phyloP scores from a whole-genome alignment of 257 asterid genomes.

The Anisodus acutangulus region DNA sequence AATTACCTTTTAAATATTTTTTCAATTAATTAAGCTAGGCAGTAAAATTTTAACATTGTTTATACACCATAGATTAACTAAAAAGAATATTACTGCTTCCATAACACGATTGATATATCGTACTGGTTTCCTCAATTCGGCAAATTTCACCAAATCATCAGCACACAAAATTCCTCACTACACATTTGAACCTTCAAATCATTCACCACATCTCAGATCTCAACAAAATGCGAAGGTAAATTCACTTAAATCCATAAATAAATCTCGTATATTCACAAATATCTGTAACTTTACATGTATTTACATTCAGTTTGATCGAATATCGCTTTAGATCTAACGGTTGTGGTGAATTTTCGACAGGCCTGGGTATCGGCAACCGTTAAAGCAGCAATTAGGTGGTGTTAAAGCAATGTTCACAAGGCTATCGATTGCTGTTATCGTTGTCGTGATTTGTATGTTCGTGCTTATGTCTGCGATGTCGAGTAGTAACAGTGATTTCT shows the following conservation, averaged over 20 bases:
- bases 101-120: not conserved
- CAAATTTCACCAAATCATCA: too few species aligned
- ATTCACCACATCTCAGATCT: conserved; percentile 5
- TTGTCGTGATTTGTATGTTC: conserved; percentile 68
- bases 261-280: not conserved
- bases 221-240: conserved; percentile 56
- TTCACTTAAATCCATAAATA: not conserved
- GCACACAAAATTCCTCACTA: not conserved
- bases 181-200: not conserved
- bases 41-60: not conserved
- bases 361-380: conserved; percentile 64
- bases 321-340: conserved; percentile 43
- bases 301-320: not conserved
- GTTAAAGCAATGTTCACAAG: conserved; percentile 77
- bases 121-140: too few species aligned
- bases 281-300: not conserved
- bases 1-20: too few species aligned
- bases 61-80: not conserved
- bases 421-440: conserved; percentile 68
- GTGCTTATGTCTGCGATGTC: conserved; percentile 59
- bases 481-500: conserved; percentile 44
- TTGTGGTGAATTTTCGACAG: conserved; percentile 40
- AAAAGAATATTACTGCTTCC: not conserved
- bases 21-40: not conserved
- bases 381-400: conserved; percentile 63